Evolutionary conservation across 352 stramenopile species (phyloP).

Genomic region (Globisporangium apiculatum): DNA sequence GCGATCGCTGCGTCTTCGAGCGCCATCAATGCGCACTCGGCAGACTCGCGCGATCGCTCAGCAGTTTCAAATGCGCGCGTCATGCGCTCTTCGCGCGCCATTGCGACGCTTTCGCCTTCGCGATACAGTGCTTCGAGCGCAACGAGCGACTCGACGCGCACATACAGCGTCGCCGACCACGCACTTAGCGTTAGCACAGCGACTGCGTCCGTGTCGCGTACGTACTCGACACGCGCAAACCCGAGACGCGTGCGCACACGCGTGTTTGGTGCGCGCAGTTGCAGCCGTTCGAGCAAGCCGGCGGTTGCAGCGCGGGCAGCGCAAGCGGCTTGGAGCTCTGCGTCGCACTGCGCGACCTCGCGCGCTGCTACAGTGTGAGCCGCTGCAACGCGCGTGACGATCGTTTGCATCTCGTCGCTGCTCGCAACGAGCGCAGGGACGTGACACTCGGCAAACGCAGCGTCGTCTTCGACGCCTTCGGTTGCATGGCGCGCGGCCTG

Average conservation of each 20-base stretch:
- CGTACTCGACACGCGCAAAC: conserved; percentile 36
- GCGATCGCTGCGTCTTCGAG: conserved; percentile 33
- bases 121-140: conserved; percentile 30
- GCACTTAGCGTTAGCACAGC: conserved; percentile 32
- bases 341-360: conserved; percentile 11
- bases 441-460: conserved; percentile 68
- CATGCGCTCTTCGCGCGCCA: conserved; percentile 34
- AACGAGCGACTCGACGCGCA: conserved; percentile 37
- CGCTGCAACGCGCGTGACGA: conserved; percentile 27
- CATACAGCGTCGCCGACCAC: conserved; percentile 52
- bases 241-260: conserved; percentile 43
- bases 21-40: conserved; percentile 30
- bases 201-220: conserved; percentile 40
- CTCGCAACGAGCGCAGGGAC: conserved; percentile 49
- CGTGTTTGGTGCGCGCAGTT: conserved; percentile 29
- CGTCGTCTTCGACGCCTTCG: conserved; percentile 71
- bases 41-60: conserved; percentile 16
- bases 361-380: conserved; percentile 20
- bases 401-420: conserved; percentile 43
- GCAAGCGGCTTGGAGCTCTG: conserved; percentile 15
- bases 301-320: conserved; percentile 14
- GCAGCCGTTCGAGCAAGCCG: conserved; percentile 28
- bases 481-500: conserved; percentile 39
- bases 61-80: conserved; percentile 15
- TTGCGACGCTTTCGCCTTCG: conserved; percentile 37